A percentile compares a stretch with the other conserved stretches of the same genome.
Conservation (phyloP, 2,329 filamentous ascomycete species). For the Penicillium glabrum region DNA sequence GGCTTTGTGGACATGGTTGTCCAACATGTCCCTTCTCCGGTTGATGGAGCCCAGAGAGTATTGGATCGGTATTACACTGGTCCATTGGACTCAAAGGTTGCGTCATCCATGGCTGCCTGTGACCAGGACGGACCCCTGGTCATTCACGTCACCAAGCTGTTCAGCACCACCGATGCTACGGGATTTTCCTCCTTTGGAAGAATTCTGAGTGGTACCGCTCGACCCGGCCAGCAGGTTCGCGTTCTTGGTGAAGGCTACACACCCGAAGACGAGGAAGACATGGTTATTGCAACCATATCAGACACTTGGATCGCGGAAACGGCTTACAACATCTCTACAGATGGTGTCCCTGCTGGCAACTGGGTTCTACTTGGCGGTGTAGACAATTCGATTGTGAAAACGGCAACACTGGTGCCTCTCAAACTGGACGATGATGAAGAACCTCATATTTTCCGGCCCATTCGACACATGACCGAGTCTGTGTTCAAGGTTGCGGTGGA, state of each 20-base stretch:
- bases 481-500: constrained; percentile 98
- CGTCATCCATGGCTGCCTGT: constrained; percentile 75
- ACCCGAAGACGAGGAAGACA: constrained; percentile 96
- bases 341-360: constrained; percentile 90
- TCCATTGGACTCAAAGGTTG: constrained; percentile 77
- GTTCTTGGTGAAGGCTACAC: constrained; percentile 96
- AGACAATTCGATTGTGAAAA: constrained; percentile 98
- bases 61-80: constrained; percentile 91
- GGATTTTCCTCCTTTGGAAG: constrained; percentile 87
- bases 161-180: constrained; percentile 86
- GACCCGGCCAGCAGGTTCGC: constrained; percentile 77
- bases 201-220: constrained; percentile 87
- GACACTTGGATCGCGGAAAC: constrained; percentile 90
- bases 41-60: constrained; percentile 72
- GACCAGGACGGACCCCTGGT: constrained; percentile 88
- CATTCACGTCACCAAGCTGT: constrained; percentile 90
- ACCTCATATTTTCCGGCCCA: constrained; percentile 89
- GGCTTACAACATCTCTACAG: constrained; percentile 86
- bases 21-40: constrained; percentile 82
- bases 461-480: constrained; percentile 93
- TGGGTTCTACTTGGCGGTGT: constrained; percentile 89
- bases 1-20: constrained; percentile 97
- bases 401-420: constrained; percentile 81
- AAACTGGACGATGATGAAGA: constrained; percentile 84
- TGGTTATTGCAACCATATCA: constrained; percentile 80